These are phyloP conservation scores for Venturia nashicola DNA, from an alignment of 2,329 filamentous ascomycete genomes.

Conservation along the genomic window DNA sequence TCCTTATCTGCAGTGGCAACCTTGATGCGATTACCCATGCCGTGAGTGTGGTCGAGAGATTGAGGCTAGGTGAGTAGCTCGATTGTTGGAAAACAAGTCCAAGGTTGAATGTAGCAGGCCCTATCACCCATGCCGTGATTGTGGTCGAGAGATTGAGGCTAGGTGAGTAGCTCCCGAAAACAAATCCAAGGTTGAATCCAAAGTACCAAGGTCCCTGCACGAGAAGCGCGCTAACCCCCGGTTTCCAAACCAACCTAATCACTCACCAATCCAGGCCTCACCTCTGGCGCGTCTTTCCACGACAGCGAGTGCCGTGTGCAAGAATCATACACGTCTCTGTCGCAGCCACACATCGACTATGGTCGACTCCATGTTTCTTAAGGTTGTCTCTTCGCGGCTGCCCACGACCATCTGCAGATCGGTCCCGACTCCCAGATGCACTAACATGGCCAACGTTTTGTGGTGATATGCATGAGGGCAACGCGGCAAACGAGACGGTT, in stretches of 20 bases:
- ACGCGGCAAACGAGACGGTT: background rate
- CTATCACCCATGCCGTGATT: too few relatives aligned
- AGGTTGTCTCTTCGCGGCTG: background rate
- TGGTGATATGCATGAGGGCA: background rate
- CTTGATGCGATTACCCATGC: too few relatives aligned
- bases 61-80: background rate
- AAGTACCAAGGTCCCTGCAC: background rate
- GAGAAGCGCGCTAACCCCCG: too few relatives aligned
- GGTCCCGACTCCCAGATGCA: background rate
- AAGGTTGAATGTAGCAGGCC: too few relatives aligned
- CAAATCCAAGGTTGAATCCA: background rate
- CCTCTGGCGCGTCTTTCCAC: too few relatives aligned
- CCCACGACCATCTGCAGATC: background rate
- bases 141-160: too few relatives aligned
- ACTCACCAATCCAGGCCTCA: too few relatives aligned
- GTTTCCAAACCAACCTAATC: too few relatives aligned
- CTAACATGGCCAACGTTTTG: background rate
- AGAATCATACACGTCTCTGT: background rate
- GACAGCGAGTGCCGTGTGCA: too few relatives aligned
- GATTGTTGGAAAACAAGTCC: background rate
- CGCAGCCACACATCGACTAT: too few relatives aligned
- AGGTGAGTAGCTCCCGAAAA: background rate
- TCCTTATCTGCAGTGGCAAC: background rate
- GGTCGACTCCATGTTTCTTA: background rate
- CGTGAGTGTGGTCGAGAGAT: too few relatives aligned